A percentile compares a stretch with the other conserved stretches of the same genome.
Conservation (phyloP, 2,329 filamentous ascomycete species). For the Fusarium hostae region DNA sequence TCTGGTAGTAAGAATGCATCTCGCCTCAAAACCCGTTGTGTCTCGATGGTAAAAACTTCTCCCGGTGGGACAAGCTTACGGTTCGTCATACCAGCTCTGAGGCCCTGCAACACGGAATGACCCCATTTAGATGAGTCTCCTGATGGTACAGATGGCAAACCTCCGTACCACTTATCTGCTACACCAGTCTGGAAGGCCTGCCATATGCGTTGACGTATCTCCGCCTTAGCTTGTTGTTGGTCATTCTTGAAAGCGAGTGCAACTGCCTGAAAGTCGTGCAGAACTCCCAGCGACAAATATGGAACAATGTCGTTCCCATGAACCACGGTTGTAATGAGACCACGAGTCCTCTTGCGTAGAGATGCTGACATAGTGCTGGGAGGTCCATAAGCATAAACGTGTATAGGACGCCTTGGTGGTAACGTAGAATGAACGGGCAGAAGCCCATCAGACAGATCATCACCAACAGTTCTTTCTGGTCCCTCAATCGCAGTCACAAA, state of each 20-base stretch:
- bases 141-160: constrained; percentile 50
- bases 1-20: constrained; percentile 67
- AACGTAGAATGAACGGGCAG: constrained; percentile 59
- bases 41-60: constrained; percentile 79
- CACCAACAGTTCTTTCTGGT: constrained; percentile 55
- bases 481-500: constrained; percentile 71
- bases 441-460: constrained; percentile 44
- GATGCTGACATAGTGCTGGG: constrained; percentile 78
- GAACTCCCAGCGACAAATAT: constrained; percentile 75
- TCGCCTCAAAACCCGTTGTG: constrained; percentile 72
- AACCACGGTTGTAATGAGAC: constrained; percentile 78
- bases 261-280: constrained; percentile 80
- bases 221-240: constrained; percentile 72
- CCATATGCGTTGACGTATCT: constrained; percentile 75
- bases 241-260: constrained; percentile 80
- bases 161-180: constrained; percentile 68
- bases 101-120: constrained; percentile 71
- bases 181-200: constrained; percentile 71
- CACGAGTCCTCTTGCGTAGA: constrained; percentile 75
- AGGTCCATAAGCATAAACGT: constrained; percentile 83
- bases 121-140: constrained; percentile 76
- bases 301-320: constrained; percentile 81
- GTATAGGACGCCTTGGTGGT: constrained; percentile 75
- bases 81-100: constrained; percentile 75
- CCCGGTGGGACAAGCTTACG: constrained; percentile 79